Evolutionary conservation across 495 filamentous ascomycete species (phyloP).

Genomic region (Daldinia decipiens): DNA sequence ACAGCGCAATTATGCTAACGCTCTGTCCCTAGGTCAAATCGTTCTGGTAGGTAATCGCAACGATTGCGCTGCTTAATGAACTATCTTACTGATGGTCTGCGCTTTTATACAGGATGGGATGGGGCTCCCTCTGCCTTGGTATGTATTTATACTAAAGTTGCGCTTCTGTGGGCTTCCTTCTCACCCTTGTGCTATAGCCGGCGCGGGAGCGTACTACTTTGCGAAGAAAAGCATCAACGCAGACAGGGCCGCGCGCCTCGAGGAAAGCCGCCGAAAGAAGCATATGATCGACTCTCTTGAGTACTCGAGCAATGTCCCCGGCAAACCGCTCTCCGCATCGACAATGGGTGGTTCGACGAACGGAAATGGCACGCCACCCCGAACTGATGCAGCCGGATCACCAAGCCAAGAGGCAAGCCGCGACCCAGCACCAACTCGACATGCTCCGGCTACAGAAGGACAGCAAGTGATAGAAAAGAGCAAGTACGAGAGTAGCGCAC

Average conservation of each 20-base stretch:
- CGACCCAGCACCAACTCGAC: conserved; percentile 88
- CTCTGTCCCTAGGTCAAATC: conserved; percentile 61
- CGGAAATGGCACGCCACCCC: conserved; percentile 53
- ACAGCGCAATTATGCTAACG: conserved; percentile 33
- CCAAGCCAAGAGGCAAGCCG: conserved; percentile 81
- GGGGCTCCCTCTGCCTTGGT: conserved; percentile 86
- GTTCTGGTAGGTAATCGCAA: conserved; percentile 63
- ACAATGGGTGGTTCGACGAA: conserved; percentile 53
- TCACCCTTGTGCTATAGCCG: conserved; percentile 65
- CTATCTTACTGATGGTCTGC: conserved; percentile 18
- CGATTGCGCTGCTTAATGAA: conserved; percentile 5
- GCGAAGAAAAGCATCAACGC: conserved; percentile 94
- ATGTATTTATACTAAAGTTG: conserved; percentile 43
- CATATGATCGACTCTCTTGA: conserved; percentile 69
- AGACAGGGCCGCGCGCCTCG: conserved; percentile 77
- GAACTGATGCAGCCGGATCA: conserved; percentile 70
- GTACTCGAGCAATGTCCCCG: conserved; percentile 55
- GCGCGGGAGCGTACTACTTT: conserved; percentile 89
- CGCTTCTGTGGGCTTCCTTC: conserved; percentile 14
- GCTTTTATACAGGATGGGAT: conserved; percentile 72
- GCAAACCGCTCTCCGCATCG: conserved; percentile 48
- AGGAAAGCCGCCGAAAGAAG: conserved; percentile 72
- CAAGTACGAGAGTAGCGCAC: conserved; percentile 81
- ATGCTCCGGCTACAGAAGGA: conserved; percentile 77
- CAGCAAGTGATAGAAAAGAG: conserved; percentile 80